Evolutionary conservation across 192 early-diverging fungal species (phyloP), one percentile per base, ranked within the genome.

Genomic region (Coemansia erecta): DNA sequence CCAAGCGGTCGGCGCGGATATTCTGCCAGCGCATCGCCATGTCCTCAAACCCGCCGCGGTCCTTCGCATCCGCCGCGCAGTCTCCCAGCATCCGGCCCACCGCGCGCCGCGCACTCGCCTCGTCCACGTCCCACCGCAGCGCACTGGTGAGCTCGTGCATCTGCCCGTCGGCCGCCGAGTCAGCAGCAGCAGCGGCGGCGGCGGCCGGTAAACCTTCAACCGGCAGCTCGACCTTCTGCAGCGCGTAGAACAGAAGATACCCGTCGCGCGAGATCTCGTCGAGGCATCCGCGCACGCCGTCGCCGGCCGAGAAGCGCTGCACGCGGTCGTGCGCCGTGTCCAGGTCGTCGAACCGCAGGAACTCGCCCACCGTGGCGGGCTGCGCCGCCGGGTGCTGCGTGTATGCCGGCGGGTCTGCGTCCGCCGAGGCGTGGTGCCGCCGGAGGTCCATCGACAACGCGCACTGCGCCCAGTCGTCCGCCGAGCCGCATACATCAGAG

Each of bases 221-320:
- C 17, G 52, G 31, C 31, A 53, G 15, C 22, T 57, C 59, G 41
- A 52, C 58, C 5, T 55, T 73, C 55, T 86, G 80, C 26, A 89
- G 70, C 26, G 81, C 85, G 53, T 89, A 89, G 51, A 87, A 87
- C 24, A 87, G 65, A 39, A 89, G 68, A 54, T 89, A 89, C 0
- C 79, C 86, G 64, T 85, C 82, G 15, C 60, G 53, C 19, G 62
- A 63, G 13, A 80, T 79, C 61, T 78, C 85, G 43, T 43, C 63
- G 58, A 81, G 81, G 56, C 77, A 73, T 48, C 21, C 58, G 41
- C 60, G 64, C 10, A 53, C 61, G 50, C 71, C 65, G 28, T 68
- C 72, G 35, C 59, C 39, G 0, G 64, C 53, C 15, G 60, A 42
- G 37, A 81, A 70, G 33, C 47, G 40, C 54, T 67, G 77, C 21